Evolutionary conservation across 2,329 filamentous ascomycete species (phyloP).

Genomic region (Fusarium drepaniforme): DNA sequence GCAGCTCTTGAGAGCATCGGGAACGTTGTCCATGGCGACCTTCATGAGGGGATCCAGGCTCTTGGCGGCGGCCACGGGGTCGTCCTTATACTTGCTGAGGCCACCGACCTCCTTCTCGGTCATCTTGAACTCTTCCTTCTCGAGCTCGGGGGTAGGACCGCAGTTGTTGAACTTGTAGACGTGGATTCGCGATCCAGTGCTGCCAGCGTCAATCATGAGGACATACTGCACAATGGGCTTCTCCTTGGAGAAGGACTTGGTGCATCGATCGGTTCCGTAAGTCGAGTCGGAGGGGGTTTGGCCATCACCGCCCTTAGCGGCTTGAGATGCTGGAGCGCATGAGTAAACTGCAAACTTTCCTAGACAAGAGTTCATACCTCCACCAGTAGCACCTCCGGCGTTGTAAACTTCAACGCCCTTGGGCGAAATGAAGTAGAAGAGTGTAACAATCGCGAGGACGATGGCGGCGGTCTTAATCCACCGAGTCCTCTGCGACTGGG

Average conservation of each 20-base stretch:
- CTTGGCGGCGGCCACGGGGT: slow-evolving; percentile 89
- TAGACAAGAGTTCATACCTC: slow-evolving; percentile 17
- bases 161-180: slow-evolving; percentile 99
- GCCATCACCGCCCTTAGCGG: slow-evolving; percentile 51
- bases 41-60: slow-evolving; percentile 91
- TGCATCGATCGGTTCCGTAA: slow-evolving; percentile 80
- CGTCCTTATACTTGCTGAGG: slow-evolving; percentile 87
- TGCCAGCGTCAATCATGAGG: slow-evolving; percentile 98
- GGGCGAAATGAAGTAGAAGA: slow-evolving; percentile 75
- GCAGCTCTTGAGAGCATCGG: slow-evolving; percentile 90
- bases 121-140: slow-evolving; percentile 93
- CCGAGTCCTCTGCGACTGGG: slow-evolving; percentile 73
- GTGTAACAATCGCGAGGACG: slow-evolving; percentile 68
- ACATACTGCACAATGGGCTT: slow-evolving; percentile 98
- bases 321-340: slow-evolving; percentile 40
- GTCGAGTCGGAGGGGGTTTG: slow-evolving; percentile 71
- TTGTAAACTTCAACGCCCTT: slow-evolving; percentile 67
- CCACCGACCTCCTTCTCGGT: slow-evolving; percentile 87
- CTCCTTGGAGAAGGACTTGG: slow-evolving; percentile 83
- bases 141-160: slow-evolving; percentile 92
- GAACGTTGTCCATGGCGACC: slow-evolving; percentile 85
- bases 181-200: slow-evolving; percentile 97
- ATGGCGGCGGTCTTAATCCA: slow-evolving; percentile 76
- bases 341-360: slow-evolving; percentile 13
- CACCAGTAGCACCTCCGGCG: slow-evolving; percentile 46